Evolutionary conservation across 2,329 filamentous ascomycete species (phyloP).

Genomic region (Aspergillus chevalieri): DNA sequence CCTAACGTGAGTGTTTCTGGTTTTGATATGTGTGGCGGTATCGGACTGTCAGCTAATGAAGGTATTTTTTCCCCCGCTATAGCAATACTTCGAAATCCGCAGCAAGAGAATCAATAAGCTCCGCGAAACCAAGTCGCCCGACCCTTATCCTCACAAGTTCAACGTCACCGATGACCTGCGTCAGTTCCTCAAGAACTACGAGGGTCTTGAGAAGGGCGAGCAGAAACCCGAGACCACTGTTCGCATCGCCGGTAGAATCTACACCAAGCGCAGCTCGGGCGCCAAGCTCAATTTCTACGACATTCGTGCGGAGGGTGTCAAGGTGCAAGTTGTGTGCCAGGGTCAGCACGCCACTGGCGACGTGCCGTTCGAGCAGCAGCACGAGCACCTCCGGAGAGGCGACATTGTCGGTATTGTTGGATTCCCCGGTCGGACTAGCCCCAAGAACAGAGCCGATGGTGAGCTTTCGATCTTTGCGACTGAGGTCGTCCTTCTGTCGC

Average conservation of each 20-base stretch:
- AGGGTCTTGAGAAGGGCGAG: slow-evolving; percentile 78
- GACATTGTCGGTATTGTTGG: slow-evolving; percentile 88
- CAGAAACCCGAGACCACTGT: slow-evolving; percentile 68
- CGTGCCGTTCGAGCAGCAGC: slow-evolving; percentile 75
- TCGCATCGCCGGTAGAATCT: slow-evolving; percentile 77
- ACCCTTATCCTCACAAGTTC: slow-evolving; percentile 94
- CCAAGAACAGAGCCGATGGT: slow-evolving; percentile 81
- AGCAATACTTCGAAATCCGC: slow-evolving; percentile 96
- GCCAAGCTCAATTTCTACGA: slow-evolving; percentile 91
- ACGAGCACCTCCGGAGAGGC: slow-evolving; percentile 80
- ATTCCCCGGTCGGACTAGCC: slow-evolving; percentile 76
- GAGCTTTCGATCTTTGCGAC: slow-evolving; percentile 91
- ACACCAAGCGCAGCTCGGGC: slow-evolving; percentile 75
- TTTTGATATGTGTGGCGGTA: not conserved
- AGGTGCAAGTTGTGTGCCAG: slow-evolving; percentile 90
- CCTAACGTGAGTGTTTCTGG: slow-evolving; percentile 54
- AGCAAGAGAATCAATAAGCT: slow-evolving; percentile 74
- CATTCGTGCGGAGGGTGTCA: slow-evolving; percentile 65
- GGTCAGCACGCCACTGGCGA: slow-evolving; percentile 67
- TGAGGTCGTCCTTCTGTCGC: slow-evolving; percentile 77
- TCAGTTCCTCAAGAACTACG: slow-evolving; percentile 72
- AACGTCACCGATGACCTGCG: slow-evolving; percentile 74
- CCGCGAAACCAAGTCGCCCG: slow-evolving; percentile 64
- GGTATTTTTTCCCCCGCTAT: slow-evolving; percentile 6
- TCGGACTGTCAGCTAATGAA: not conserved